A percentile compares a stretch with the other conserved stretches of the same genome.
phyloP scores from a whole-genome alignment of 441 rosid species.

The Syzygium syzygioides region DNA sequence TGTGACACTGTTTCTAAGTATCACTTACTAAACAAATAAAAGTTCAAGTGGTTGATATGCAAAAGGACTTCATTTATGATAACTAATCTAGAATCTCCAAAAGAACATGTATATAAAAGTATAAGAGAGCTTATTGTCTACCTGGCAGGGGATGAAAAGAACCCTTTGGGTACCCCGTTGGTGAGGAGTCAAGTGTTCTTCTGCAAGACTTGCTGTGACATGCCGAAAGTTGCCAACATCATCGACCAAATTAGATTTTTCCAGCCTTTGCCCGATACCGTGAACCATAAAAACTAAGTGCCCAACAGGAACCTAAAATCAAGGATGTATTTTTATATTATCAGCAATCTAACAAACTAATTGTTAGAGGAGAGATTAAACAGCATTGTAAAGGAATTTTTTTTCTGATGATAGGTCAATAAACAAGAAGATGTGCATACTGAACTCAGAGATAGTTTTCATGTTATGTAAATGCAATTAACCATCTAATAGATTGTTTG shows the following conservation, averaged over 20 bases:
- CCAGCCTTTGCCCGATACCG: conserved; percentile 97
- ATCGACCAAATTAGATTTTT: conserved; percentile 97
- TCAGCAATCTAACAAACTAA: neutral
- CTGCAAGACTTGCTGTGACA: conserved; percentile 76
- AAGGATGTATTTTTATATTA: neutral
- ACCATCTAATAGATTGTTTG: neutral
- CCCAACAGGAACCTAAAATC: conserved; percentile 81
- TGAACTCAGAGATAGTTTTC: neutral
- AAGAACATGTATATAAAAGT: neutral
- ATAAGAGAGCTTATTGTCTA: conserved; percentile 9
- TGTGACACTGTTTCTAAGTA: neutral
- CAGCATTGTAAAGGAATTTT: neutral
- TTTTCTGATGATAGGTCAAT: neutral
- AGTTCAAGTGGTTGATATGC: neutral
- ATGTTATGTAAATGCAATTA: neutral
- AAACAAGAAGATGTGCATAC: neutral
- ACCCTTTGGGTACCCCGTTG: conserved; percentile 82
- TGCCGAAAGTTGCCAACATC: conserved; percentile 90
- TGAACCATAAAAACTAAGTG: conserved; percentile 99
- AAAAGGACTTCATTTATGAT: neutral
- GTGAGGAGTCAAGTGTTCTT: conserved; percentile 66
- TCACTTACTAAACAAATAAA: neutral
- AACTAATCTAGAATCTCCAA: neutral
- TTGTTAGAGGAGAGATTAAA: neutral
- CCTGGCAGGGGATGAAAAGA: conserved; percentile 99